Conservation (phyloP, 495 filamentous ascomycete genomes). For the Hypoxylon rickii region DNA sequence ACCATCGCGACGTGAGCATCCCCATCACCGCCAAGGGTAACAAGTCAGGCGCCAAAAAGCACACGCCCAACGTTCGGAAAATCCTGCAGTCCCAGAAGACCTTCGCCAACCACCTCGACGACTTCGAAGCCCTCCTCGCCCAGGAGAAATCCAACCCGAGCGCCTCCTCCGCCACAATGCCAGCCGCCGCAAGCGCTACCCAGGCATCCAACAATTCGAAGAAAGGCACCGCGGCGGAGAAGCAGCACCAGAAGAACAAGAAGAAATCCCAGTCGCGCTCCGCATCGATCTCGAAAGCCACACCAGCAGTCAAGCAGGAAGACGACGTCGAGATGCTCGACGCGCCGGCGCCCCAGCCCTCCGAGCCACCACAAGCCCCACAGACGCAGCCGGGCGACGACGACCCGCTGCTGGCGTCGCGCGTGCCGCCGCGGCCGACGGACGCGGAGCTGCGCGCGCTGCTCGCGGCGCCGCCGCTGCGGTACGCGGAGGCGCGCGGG, state of each 20-base stretch:
- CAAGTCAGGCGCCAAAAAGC: slow-evolving; percentile 50
- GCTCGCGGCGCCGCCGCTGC: slow-evolving; percentile 71
- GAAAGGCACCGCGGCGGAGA: not conserved
- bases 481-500: slow-evolving; percentile 77
- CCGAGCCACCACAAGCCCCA: not conserved
- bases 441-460: slow-evolving; percentile 70
- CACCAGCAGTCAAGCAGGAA: slow-evolving; percentile 32
- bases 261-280: slow-evolving; percentile 27
- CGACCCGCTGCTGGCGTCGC: slow-evolving; percentile 65
- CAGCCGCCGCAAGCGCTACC: slow-evolving; percentile 24
- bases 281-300: slow-evolving; percentile 33
- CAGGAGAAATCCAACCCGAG: slow-evolving; percentile 47
- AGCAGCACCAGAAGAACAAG: slow-evolving; percentile 25
- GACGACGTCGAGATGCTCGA: slow-evolving; percentile 46
- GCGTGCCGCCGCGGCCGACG: slow-evolving; percentile 66
- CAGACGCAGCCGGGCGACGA: slow-evolving; percentile 54
- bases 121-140: slow-evolving; percentile 75
- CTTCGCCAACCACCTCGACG: slow-evolving; percentile 87
- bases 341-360: slow-evolving; percentile 15
- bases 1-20: slow-evolving; percentile 69
- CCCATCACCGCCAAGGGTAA: slow-evolving; percentile 55
- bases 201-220: not conserved
- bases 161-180: slow-evolving; percentile 24
- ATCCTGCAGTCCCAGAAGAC: slow-evolving; percentile 92
- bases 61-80: slow-evolving; percentile 80